Evolutionary conservation across 1,284 basidiomycete species (phyloP).

Genomic region (Golubevia sp.): DNA sequence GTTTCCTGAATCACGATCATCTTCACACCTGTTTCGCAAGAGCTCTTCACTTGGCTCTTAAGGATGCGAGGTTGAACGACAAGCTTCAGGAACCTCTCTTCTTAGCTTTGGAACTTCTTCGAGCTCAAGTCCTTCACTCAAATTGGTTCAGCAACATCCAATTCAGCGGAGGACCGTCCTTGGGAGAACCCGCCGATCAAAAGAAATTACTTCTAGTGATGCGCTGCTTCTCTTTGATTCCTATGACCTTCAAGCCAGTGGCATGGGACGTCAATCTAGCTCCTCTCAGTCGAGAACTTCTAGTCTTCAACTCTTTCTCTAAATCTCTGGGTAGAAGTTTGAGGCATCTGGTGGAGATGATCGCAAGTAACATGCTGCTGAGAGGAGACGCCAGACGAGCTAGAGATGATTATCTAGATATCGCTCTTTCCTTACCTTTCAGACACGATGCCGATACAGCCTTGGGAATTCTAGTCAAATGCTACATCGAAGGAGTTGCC

Average conservation of each 20-base stretch:
- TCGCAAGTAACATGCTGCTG: constrained; percentile 87
- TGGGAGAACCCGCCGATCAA: constrained; percentile 74
- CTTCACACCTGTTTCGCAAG: constrained; percentile 68
- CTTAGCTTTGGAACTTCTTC: constrained; percentile 85
- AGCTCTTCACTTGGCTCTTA: constrained; percentile 82
- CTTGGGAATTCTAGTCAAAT: constrained; percentile 55
- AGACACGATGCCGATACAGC: constrained; percentile 50
- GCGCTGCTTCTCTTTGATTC: constrained; percentile 40
- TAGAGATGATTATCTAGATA: constrained; percentile 89
- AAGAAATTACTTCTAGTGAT: constrained; percentile 66
- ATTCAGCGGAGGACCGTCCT: constrained; percentile 92
- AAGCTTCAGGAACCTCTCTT: constrained; percentile 96
- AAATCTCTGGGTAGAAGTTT: constrained; percentile 85
- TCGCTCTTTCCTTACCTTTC: constrained; percentile 69
- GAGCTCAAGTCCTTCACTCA: constrained; percentile 93
- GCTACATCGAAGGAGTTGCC: constrained; percentile 53
- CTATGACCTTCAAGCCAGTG: constrained; percentile 37
- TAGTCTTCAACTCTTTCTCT: constrained; percentile 98
- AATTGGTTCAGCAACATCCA: constrained; percentile 84
- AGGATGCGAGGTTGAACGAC: constrained; percentile 82
- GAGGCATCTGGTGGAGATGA: constrained; percentile 86
- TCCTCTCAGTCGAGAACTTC: constrained; percentile 88
- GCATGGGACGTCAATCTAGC: constrained; percentile 69
- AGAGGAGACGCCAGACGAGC: constrained; percentile 81
- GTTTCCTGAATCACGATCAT: constrained; percentile 53